Base-by-base conservation (phyloP, 768 basidiomycete genomes). In the Tulasnella sp. region DNA sequence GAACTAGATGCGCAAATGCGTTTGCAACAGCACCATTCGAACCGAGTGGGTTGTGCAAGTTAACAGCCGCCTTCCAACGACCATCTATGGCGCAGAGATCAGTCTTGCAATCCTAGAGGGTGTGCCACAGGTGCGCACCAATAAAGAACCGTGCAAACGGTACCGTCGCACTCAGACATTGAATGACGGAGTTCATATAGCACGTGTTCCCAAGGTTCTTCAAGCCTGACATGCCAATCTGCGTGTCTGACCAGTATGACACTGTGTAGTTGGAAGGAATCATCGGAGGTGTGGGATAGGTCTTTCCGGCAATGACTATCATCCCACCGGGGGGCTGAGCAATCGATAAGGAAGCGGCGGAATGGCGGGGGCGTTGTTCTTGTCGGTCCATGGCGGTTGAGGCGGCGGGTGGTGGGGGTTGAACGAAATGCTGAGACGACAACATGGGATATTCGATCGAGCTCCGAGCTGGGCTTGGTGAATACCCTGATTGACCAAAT, bases 111-210 rank as follows among this genome's bases (percentile, higher is more conserved):
- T 13, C 48, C 57, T 16, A 74, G 77, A 39, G 55, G 39, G 72
- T 77, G 73, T 73, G 29, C 79, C n/a, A 29, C 29, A 23, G 71
- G 73, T 44, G 29, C 89, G 48, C 82, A 96, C 95, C 92, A 5
- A 91, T 91, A 82, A 99, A 99, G 86, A 96, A 98, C 75, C 91
- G 88, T 40, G 96, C 90, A 84, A 99, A 97, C 0, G 97, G 97
- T 9, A 93, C 90, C 0, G 97, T 98, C 0, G 96, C 96, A 83
- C 92, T 95, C 82, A 99, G 86, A 83, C 98, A 99, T 84, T 99
- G 98, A 20, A 99, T 90, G 7, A 95, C 96, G 40, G 98, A 94
- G 83, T 99, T 99, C 95, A 99, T 99, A 83, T 99, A 99, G 84
- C 98, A 99, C 10, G 98, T 99, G 83, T 98, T 99, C 23, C 93